Percentiles rank a stretch among this genome's conserved stretches.
Evolutionary conservation across 805 yeast species (phyloP).

Genomic region (Hanseniaspora thailandica): DNA sequence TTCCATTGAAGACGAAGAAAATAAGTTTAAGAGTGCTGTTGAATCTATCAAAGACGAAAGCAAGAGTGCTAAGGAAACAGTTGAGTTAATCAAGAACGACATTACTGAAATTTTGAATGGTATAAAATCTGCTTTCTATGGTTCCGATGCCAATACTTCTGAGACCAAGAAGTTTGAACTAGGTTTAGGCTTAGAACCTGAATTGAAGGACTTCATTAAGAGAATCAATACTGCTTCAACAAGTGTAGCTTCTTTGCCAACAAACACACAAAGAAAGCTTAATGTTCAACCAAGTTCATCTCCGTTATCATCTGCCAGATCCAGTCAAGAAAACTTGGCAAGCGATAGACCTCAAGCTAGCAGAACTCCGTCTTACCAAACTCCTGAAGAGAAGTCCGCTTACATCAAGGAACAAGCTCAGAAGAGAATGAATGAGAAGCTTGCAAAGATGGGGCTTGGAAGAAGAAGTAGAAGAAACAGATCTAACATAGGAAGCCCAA

Average conservation of each 20-base stretch:
- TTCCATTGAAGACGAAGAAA: constrained; percentile 30
- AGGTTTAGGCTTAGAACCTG: constrained; percentile 65
- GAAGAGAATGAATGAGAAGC: constrained; percentile 70
- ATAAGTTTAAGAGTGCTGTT: constrained; percentile 38
- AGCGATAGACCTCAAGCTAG: constrained; percentile 2
- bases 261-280: background rate
- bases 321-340: constrained; percentile 18
- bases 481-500: constrained; percentile 12
- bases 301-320: constrained; percentile 19
- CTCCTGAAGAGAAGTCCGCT: constrained; percentile 64
- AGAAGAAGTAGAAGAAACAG: constrained; percentile 26
- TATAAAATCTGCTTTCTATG: constrained; percentile 28
- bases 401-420: constrained; percentile 70
- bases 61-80: constrained; percentile 44
- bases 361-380: constrained; percentile 21
- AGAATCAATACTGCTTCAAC: constrained; percentile 19
- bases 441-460: constrained; percentile 67
- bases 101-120: constrained; percentile 47
- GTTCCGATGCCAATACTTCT: constrained; percentile 31
- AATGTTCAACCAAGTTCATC: constrained; percentile 13
- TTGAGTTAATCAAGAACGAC: constrained; percentile 60
- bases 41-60: constrained; percentile 43
- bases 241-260: background rate
- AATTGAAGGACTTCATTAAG: constrained; percentile 51
- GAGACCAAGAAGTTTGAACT: constrained; percentile 67